Evolutionary conservation across 2,329 filamentous ascomycete species (phyloP), one percentile per base, ranked within the genome.

Genomic region (Neopestalotiopsis rosae): DNA sequence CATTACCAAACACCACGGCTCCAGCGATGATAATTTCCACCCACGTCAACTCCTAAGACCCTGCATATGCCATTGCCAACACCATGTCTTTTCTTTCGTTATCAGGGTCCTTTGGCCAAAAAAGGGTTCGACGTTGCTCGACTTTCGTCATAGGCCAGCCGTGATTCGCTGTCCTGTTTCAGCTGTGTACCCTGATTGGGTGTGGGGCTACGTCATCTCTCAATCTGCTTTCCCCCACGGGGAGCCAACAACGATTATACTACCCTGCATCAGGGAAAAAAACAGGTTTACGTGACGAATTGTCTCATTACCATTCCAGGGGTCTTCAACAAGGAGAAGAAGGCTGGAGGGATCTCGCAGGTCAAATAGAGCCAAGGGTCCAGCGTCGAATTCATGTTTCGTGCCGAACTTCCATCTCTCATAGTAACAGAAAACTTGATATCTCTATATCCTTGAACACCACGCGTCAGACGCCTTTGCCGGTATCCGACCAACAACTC

Each of bases 271-370:
- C 65, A 32, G 28, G 20, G 24, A 28, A 66, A 58, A 58, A 69
- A 69, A 69, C 68, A 52, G 68, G 68, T 69, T 69, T 69, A 40
- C 40, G 56, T 58, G 45, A 67, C 20, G n/a, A 42, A 66, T 13
- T 56, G 45, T 66, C 49, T 66, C 28, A 20, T 38, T 20, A 30
- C 28, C 9, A 40, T n/a, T 62, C 28, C 32, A 40, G 34, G 32
- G 59, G 59, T 52, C 5, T 20, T 3, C 10, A 10, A n/a, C n/a
- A 7, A 4, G 57, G 63, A 14, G 34, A 28, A 28, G 24, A 28
- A 28, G 24, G 24, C 24, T 28, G 24, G 24, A 28, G 3, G 28
- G 20, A 38, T 38, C n/a, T 20, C 52, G 13, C 7, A 66, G 32
- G 63, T 66, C 45, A 66, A 66, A 66, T 66, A 66, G 63, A 66